Percentiles rank a stretch among this genome's conserved stretches.
phyloP scores from a whole-genome alignment of 2,329 filamentous ascomycete species.

The Colletotrichum sp. region DNA sequence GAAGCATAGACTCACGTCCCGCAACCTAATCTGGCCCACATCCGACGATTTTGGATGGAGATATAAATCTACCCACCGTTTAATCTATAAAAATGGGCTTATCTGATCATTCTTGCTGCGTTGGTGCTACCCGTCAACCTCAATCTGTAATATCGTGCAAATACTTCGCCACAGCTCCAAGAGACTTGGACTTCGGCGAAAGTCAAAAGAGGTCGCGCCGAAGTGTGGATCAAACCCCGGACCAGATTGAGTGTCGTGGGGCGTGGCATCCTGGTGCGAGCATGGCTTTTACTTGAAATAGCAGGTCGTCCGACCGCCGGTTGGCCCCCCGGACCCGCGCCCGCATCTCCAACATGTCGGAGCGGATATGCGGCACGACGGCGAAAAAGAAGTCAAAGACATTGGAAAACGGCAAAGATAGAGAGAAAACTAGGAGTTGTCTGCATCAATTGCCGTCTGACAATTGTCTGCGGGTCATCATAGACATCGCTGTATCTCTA shows the following conservation, averaged over 20 bases:
- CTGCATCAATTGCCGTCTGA: background rate
- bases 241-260: background rate
- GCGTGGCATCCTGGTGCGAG: background rate
- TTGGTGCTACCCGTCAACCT: background rate
- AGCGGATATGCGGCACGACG: background rate
- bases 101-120: background rate
- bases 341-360: background rate
- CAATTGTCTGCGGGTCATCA: background rate
- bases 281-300: background rate
- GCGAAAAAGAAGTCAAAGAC: background rate
- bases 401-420: background rate
- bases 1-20: background rate
- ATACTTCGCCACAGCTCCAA: background rate
- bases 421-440: background rate
- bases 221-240: background rate
- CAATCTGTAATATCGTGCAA: background rate
- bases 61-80: background rate
- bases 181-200: background rate
- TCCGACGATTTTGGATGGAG: background rate
- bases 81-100: background rate
- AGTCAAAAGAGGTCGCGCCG: background rate
- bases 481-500: background rate
- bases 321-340: background rate
- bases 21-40: background rate
- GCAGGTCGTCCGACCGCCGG: background rate